A percentile compares a stretch with the other conserved stretches of the same genome.
phyloP scores from a whole-genome alignment of 352 stramenopile genomes.

The Phytophthora crassamura region DNA sequence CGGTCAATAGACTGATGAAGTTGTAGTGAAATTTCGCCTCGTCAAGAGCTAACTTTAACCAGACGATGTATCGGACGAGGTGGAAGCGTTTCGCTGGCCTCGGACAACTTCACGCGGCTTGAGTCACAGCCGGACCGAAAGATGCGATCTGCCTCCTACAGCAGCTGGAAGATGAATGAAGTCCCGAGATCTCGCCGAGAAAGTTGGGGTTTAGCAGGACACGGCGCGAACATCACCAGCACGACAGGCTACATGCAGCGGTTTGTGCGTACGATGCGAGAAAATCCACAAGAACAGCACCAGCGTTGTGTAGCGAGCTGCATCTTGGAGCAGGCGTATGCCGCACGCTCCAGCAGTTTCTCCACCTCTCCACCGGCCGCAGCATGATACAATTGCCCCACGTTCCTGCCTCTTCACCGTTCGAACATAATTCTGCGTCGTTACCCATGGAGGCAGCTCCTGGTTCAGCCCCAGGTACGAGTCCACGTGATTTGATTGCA shows the following conservation, averaged over 20 bases:
- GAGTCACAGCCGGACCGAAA: conserved; percentile 63
- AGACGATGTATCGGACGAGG: conserved; percentile 21
- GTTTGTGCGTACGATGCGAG: conserved; percentile 70
- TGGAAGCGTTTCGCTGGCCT: conserved; percentile 23
- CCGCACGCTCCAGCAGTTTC: conserved; percentile 52
- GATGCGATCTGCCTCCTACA: conserved; percentile 82
- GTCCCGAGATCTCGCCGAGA: conserved; percentile 80
- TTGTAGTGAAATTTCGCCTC: conserved; percentile 72
- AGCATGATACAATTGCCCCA: conserved; percentile 54
- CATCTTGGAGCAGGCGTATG: conserved; percentile 61
- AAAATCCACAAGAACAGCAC: conserved; percentile 67
- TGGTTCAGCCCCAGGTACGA: conserved; percentile 51
- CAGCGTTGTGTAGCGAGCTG: conserved; percentile 71
- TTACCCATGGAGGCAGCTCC: conserved; percentile 42
- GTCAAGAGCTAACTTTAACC: conserved; percentile 61
- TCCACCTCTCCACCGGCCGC: conserved; percentile 54
- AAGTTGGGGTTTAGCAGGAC: conserved; percentile 69
- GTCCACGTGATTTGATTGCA: conserved; percentile 44
- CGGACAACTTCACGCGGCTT: conserved; percentile 41
- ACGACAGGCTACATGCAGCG: conserved; percentile 74
- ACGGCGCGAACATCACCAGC: conserved; percentile 66
- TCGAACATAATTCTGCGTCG: conserved; percentile 38
- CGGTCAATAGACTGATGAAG: conserved; percentile 76
- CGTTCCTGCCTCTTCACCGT: conserved; percentile 60
- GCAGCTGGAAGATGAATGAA: conserved; percentile 58